phyloP scores from a whole-genome alignment of 208 protist species.

The Endotrypanum monterogeii region DNA sequence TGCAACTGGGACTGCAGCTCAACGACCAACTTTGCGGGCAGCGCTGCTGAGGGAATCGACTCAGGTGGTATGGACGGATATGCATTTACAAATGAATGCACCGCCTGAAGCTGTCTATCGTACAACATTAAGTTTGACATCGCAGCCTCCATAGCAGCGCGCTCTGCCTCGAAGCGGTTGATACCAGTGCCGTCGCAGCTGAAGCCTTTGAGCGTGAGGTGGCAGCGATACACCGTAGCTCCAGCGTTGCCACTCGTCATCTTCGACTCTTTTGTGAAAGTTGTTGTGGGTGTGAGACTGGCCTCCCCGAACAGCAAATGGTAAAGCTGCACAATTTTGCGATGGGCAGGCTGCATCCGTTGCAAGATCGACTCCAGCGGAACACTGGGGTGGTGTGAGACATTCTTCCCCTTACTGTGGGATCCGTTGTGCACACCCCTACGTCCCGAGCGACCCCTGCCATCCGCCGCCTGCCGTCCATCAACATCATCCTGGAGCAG shows the following conservation, averaged over 20 bases:
- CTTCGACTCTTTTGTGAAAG: constrained; percentile 33
- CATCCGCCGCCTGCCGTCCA: constrained; percentile 1
- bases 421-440: background rate
- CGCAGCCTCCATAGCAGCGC: constrained; percentile 46
- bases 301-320: constrained; percentile 38
- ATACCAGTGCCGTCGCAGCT: constrained; percentile 56
- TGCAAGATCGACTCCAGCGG: constrained; percentile 27
- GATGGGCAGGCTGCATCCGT: constrained; percentile 46
- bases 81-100: constrained; percentile 54
- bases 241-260: constrained; percentile 3
- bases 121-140: constrained; percentile 64
- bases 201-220: constrained; percentile 44
- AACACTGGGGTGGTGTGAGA: constrained; percentile 5
- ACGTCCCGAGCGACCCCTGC: background rate
- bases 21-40: constrained; percentile 30
- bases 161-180: constrained; percentile 80
- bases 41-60: constrained; percentile 40
- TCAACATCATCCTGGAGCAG: constrained; percentile 22
- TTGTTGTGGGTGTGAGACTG: constrained; percentile 17
- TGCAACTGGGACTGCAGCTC: constrained; percentile 19
- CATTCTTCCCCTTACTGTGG: background rate
- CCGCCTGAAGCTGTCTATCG: constrained; percentile 57
- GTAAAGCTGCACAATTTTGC: constrained; percentile 47
- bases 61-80: constrained; percentile 50
- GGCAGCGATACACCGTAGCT: constrained; percentile 38